Evolutionary conservation across 306 rosid genomes (phyloP).

Genomic region (barrel medic (Medicago truncatula)): DNA sequence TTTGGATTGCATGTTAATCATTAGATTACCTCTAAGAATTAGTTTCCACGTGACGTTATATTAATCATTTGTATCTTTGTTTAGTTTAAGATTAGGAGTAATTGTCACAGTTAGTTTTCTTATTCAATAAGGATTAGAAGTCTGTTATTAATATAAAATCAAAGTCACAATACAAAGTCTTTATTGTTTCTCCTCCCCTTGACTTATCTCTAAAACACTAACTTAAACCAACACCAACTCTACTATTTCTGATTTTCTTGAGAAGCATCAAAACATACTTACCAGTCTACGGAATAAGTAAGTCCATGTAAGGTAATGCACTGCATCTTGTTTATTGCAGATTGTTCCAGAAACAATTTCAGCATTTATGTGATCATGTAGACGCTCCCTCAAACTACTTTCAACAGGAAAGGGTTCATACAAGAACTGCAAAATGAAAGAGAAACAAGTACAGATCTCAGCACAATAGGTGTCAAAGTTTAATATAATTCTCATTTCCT

Average conservation of each 20-base stretch:
- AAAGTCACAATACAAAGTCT: background rate
- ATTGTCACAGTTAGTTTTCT: background rate
- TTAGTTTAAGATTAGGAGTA: background rate
- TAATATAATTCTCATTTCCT: conserved; percentile 34
- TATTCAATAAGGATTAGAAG: background rate
- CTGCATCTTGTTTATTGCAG: conserved; percentile 90
- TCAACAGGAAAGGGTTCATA: conserved; percentile 99
- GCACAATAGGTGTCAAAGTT: conserved; percentile 28
- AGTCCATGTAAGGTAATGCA: conserved; percentile 98
- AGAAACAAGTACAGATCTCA: conserved; percentile 40
- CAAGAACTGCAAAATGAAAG: conserved; percentile 73
- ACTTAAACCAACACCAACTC: conserved; percentile 14
- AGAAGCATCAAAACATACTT: conserved; percentile 42
- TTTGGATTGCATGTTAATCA: background rate
- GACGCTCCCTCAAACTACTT: conserved; percentile 89
- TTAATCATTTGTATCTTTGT: background rate
- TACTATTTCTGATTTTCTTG: conserved; percentile 8
- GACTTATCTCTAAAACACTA: background rate
- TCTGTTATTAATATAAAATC: background rate
- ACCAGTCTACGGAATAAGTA: conserved; percentile 96
- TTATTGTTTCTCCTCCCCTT: background rate
- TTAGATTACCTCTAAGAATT: background rate
- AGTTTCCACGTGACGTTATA: background rate
- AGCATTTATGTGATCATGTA: conserved; percentile 89
- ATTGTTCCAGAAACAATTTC: conserved; percentile 97